Evolutionary conservation across 169 alveolate genomes (phyloP).

Genomic region (Theileria equi): DNA sequence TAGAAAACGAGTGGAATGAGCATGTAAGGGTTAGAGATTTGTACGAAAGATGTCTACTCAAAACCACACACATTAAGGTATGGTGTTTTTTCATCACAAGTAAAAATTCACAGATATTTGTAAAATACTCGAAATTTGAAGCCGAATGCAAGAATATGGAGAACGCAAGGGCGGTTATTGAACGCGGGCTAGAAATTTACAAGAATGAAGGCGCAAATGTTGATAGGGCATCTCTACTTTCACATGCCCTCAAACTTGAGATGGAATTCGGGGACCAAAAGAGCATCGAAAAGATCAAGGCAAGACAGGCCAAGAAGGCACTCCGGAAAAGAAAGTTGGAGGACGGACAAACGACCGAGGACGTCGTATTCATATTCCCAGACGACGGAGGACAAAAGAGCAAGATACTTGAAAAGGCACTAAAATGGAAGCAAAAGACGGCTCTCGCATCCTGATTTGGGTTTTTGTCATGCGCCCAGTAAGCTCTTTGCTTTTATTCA

Average conservation of each 20-base stretch:
- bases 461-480: not conserved
- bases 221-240: conserved; percentile 73
- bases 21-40: conserved; percentile 80
- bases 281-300: conserved; percentile 52
- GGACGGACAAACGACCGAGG: conserved; percentile 66
- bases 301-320: conserved; percentile 73
- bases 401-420: conserved; percentile 57
- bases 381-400: conserved; percentile 73
- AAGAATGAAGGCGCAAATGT: conserved; percentile 67
- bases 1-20: conserved; percentile 73
- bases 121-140: conserved; percentile 73
- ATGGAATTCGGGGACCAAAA: conserved; percentile 63
- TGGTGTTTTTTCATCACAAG: not conserved
- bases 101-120: conserved; percentile 53
- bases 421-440: conserved; percentile 46
- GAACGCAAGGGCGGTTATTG: conserved; percentile 69
- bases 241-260: conserved; percentile 60
- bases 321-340: conserved; percentile 65
- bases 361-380: conserved; percentile 72
- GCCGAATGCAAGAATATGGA: conserved; percentile 53
- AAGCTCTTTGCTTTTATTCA: not conserved
- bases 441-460: not conserved
- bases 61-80: conserved; percentile 89
- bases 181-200: conserved; percentile 72
- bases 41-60: conserved; percentile 85